A percentile compares a stretch with the other conserved stretches of the same genome.
Conservation (phyloP, 176 grass and related monocot species). For the Phoenix dactylifera region DNA sequence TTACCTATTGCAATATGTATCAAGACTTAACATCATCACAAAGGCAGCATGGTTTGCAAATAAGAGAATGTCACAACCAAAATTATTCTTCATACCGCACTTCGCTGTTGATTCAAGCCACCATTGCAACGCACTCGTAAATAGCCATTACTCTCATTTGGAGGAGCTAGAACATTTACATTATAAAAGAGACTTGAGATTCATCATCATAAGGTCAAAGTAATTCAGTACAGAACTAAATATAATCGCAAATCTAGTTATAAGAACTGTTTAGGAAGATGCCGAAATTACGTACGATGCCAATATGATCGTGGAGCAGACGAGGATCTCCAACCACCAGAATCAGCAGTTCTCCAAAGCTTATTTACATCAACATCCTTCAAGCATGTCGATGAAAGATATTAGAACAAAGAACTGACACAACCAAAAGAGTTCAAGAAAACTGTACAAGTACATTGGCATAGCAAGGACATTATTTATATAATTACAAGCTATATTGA, state of each 20-base stretch:
- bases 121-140: slow-evolving; percentile 94
- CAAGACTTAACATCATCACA: too few relatives aligned
- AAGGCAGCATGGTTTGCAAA: neutral
- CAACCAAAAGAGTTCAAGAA: neutral
- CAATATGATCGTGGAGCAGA: slow-evolving; percentile 77
- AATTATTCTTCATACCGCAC: slow-evolving; percentile 53
- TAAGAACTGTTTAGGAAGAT: neutral
- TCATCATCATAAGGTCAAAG: neutral
- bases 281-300: slow-evolving; percentile 42
- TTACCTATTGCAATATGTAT: too few relatives aligned
- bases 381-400: neutral
- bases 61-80: neutral
- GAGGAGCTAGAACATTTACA: slow-evolving; percentile 53
- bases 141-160: slow-evolving; percentile 65
- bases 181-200: neutral
- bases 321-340: slow-evolving; percentile 85
- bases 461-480: too few relatives aligned
- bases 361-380: slow-evolving; percentile 75
- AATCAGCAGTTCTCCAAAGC: slow-evolving; percentile 75
- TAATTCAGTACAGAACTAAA: too few relatives aligned
- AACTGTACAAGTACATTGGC: neutral
- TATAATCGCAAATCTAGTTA: too few relatives aligned
- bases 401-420: neutral
- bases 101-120: slow-evolving; percentile 91
- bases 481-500: too few relatives aligned